Evolutionary conservation across 176 grass and related monocot species (phyloP), one percentile per base, ranked within the genome.

Genomic region (Cocos nucifera): DNA sequence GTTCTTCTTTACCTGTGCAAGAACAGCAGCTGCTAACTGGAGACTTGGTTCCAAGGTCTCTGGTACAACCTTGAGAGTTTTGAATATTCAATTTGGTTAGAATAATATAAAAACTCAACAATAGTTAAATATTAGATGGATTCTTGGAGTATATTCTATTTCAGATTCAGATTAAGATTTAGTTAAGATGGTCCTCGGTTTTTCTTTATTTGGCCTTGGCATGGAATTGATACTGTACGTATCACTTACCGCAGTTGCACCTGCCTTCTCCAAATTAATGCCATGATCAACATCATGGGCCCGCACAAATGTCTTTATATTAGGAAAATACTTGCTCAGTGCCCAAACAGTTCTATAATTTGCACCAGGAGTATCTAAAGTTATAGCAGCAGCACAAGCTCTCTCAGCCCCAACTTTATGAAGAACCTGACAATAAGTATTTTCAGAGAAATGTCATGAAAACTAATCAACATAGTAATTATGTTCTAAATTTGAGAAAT

Each of bases 1-100:
- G 9, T 44, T 44, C 35, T 68, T 22, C 22, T 22, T 73, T 80
- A 98, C 93, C 78, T 98, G 93, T 57, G 87, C 84, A 81, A 98
- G 93, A 64, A 98, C 93, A 61, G 93, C 93, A 71, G 93, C 81
- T 80, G 93, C 87, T 67, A 98, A 65, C 59, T 98, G 93, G 54
- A 98, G 84, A 86, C 93, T 98, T 65, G 93, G 93, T 83, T 98
- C 93, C 79, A 98, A 86, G 50, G 93, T 98, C 72, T 98, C 93
- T 26, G 93, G 93, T 28, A 98, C 87, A 58, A 98, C 93, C 93
- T 97, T n/a, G 14, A 23, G 35, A 52, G 44, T 55, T 56, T 24
- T 55, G 30, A 18, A 56, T n/a, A 17, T 5, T 32, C 22, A 62
- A 55, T 55, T 12, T 60, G 21, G 25, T 60, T 51, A 71, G 4